These are phyloP conservation scores for Coemansia erecta DNA, from an alignment of 192 early-diverging fungal genomes.

Conservation along the genomic window DNA sequence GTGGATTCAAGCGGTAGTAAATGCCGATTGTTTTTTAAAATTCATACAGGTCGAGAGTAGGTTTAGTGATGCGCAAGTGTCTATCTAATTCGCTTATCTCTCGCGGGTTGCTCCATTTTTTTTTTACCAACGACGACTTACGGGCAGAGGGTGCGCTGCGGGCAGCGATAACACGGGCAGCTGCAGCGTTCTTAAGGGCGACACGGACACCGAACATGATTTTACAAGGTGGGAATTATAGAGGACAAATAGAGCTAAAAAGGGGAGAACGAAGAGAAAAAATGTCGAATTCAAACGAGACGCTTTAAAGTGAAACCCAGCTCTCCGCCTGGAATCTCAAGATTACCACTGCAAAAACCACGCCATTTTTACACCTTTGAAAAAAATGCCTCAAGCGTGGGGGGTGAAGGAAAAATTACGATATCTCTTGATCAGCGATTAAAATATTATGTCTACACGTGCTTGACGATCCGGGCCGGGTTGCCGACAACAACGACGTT, in stretches of 20 bases:
- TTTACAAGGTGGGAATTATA: slow-evolving; percentile 7
- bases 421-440: too few species aligned
- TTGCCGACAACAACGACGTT: slow-evolving; percentile 82
- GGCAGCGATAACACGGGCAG: slow-evolving; percentile 21
- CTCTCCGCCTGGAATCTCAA: too few species aligned
- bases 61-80: slow-evolving; percentile 4
- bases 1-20: neutral
- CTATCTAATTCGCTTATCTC: neutral
- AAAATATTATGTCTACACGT: slow-evolving; percentile 21
- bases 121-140: slow-evolving; percentile 23
- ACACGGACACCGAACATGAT: slow-evolving; percentile 52
- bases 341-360: neutral
- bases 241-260: neutral
- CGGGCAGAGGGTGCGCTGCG: slow-evolving; percentile 25
- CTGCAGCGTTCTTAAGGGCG: slow-evolving; percentile 37
- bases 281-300: slow-evolving; percentile 8
- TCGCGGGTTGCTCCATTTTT: neutral
- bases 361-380: slow-evolving; percentile 2
- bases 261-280: slow-evolving; percentile 6
- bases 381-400: slow-evolving; percentile 1
- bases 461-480: slow-evolving; percentile 76
- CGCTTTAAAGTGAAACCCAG: neutral
- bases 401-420: neutral
- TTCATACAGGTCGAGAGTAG: neutral
- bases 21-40: neutral